phyloP scores from a whole-genome alignment of 192 early-diverging fungal species.

The Coemansia sp. region DNA sequence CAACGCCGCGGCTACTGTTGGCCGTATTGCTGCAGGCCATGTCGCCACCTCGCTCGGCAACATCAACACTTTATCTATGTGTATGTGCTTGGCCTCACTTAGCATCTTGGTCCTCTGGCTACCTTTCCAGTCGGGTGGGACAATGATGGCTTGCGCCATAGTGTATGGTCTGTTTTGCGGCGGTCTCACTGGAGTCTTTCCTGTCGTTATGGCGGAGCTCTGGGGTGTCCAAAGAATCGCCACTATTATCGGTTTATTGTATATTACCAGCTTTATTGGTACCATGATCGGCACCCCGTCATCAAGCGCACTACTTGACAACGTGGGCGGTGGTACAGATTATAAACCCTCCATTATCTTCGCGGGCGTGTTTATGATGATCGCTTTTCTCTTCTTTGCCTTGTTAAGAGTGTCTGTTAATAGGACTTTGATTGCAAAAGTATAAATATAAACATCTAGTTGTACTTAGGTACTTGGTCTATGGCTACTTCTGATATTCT shows the following conservation, averaged over 20 bases:
- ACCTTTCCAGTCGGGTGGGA: slow-evolving; percentile 48
- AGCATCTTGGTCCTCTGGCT: slow-evolving; percentile 59
- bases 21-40: slow-evolving; percentile 64
- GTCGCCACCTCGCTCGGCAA: slow-evolving; percentile 61
- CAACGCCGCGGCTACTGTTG: slow-evolving; percentile 65
- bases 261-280: slow-evolving; percentile 55
- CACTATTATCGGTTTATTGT: slow-evolving; percentile 61
- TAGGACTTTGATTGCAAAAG: slow-evolving; percentile 13
- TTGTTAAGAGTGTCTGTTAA: slow-evolving; percentile 10
- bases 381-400: slow-evolving; percentile 27
- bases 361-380: slow-evolving; percentile 46
- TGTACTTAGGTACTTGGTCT: slow-evolving; percentile 12
- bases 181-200: slow-evolving; percentile 57
- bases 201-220: slow-evolving; percentile 59
- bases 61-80: slow-evolving; percentile 61
- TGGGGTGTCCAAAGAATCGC: slow-evolving; percentile 60
- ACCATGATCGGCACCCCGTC: slow-evolving; percentile 57
- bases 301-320: slow-evolving; percentile 58
- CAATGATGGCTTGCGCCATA: slow-evolving; percentile 53
- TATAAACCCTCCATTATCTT: slow-evolving; percentile 43
- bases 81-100: slow-evolving; percentile 41
- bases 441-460: slow-evolving; percentile 25
- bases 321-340: slow-evolving; percentile 38
- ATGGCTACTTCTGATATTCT: background rate
- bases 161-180: slow-evolving; percentile 62